Evolutionary conservation across 2,329 filamentous ascomycete species (phyloP).

Genomic region (Aspergillus clavatus): DNA sequence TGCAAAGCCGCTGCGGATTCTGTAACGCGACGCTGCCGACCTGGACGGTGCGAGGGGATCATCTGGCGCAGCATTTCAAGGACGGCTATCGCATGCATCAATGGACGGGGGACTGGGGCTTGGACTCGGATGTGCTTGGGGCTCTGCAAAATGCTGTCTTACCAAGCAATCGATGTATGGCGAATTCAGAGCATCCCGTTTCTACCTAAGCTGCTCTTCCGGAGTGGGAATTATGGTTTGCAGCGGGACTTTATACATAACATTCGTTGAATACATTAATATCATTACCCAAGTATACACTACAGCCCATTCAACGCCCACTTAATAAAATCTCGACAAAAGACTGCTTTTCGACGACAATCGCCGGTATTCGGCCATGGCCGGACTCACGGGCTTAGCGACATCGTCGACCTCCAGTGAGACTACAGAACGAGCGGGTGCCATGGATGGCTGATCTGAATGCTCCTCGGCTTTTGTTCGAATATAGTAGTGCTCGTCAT

Average conservation of each 20-base stretch:
- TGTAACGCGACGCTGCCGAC: conserved; percentile 45
- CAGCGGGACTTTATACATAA: too few species aligned
- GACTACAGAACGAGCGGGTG: conserved; percentile 4
- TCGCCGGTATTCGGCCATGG: conserved; percentile 31
- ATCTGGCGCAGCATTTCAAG: conserved; percentile 53
- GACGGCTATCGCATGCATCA: conserved; percentile 49
- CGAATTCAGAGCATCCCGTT: neutral
- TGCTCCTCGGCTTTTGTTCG: conserved; percentile 25
- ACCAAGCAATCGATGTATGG: conserved; percentile 20
- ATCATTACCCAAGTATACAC: neutral
- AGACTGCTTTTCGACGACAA: conserved; percentile 26
- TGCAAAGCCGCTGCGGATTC: conserved; percentile 53
- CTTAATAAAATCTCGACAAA: conserved; percentile 25
- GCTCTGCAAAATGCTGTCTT: conserved; percentile 33
- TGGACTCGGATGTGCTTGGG: conserved; percentile 33
- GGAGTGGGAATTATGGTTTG: too few species aligned
- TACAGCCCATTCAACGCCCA: neutral
- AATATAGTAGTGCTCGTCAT: conserved; percentile 52
- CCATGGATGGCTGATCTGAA: conserved; percentile 2
- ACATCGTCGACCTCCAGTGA: conserved; percentile 17
- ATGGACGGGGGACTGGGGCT: conserved; percentile 53
- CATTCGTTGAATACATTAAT: neutral
- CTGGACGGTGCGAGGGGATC: conserved; percentile 51
- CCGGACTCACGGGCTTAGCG: conserved; percentile 25
- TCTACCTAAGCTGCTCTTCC: too few species aligned